Conservation (phyloP, 345 rosid genomes). For the Eucalyptus cloeziana region DNA sequence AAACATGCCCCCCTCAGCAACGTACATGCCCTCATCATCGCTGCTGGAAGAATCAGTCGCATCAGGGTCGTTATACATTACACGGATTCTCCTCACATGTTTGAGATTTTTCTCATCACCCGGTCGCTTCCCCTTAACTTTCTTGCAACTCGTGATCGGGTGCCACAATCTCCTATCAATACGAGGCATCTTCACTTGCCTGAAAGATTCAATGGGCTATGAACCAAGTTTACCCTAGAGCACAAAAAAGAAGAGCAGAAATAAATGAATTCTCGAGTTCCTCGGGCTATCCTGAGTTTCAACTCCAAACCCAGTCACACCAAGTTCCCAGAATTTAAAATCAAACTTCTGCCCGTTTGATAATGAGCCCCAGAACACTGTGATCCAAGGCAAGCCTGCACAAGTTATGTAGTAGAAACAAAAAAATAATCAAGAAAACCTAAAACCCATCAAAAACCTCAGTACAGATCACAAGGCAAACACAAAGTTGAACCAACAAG, state of each 20-base stretch:
- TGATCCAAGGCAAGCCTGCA: neutral
- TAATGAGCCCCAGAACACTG: neutral
- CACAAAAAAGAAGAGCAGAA: neutral
- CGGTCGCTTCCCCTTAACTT: neutral
- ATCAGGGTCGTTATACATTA: neutral
- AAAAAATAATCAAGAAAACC: neutral
- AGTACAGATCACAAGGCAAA: neutral
- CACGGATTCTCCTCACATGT: neutral
- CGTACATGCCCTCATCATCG: neutral
- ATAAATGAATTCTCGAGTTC: neutral
- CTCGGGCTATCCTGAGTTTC: neutral
- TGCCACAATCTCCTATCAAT: neutral
- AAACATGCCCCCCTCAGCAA: neutral
- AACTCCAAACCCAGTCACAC: neutral
- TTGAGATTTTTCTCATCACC: neutral
- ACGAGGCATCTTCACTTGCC: neutral
- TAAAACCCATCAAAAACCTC: neutral
- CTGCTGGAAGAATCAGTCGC: neutral
- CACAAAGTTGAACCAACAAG: neutral
- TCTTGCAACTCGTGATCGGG: neutral
- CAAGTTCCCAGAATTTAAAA: neutral
- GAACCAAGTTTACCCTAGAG: neutral
- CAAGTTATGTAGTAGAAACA: neutral
- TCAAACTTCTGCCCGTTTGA: neutral
- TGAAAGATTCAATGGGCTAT: neutral